These are phyloP conservation scores for Paramecium tetraurelia DNA, from an alignment of 73 alveolate species.

Conservation along the genomic window DNA sequence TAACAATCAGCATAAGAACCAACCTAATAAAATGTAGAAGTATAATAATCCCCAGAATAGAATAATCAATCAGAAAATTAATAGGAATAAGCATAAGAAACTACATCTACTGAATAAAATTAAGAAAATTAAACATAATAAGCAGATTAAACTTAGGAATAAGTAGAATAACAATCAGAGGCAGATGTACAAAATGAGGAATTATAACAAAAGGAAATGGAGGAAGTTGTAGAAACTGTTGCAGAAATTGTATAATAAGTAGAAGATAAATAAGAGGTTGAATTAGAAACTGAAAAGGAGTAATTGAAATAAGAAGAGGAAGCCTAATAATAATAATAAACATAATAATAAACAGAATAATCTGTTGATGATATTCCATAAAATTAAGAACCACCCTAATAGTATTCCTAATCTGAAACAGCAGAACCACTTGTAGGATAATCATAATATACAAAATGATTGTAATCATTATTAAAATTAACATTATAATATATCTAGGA, in stretches of 20 bases:
- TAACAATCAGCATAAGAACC: neutral
- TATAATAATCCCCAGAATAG: neutral
- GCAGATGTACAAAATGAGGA: neutral
- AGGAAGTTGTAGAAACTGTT: neutral
- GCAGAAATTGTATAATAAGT: neutral
- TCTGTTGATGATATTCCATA: neutral
- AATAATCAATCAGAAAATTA: neutral
- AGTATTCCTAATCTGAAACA: neutral
- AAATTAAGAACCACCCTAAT: neutral
- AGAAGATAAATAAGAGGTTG: neutral
- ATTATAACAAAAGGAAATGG: neutral
- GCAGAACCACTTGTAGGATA: conserved; percentile 28
- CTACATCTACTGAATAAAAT: neutral
- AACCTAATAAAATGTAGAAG: neutral
- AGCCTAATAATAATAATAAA: neutral
- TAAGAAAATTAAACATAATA: neutral
- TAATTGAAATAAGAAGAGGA: neutral
- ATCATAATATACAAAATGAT: neutral
- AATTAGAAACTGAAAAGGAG: neutral
- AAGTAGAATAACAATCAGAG: neutral
- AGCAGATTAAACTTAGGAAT: neutral
- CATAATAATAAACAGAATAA: neutral
- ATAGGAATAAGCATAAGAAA: neutral
- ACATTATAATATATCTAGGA: neutral
- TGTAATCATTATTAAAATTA: neutral